Percentiles rank a stretch among this genome's conserved stretches.
These are phyloP conservation scores for Candida nitratophila DNA, from an alignment of 805 yeast species.

Conservation along the genomic window DNA sequence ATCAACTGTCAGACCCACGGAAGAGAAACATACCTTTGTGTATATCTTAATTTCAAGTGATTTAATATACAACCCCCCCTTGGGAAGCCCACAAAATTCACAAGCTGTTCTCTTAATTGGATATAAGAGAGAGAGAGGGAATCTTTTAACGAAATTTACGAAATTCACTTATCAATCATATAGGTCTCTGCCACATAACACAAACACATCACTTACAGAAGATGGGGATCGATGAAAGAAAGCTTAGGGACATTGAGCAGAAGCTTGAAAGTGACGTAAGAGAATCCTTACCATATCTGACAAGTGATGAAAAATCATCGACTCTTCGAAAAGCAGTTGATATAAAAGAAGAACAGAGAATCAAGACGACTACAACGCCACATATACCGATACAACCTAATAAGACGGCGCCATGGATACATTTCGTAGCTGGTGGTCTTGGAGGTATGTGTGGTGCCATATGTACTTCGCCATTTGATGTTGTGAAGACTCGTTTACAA, in stretches of 20 bases:
- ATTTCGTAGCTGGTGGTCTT: constrained; percentile 83
- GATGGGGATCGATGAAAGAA: constrained; percentile 1
- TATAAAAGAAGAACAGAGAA: constrained; percentile 20
- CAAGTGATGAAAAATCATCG: constrained; percentile 68
- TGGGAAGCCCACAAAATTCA: no score
- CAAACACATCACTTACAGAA: no score
- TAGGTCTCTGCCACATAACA: no score
- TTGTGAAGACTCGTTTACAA: constrained; percentile 91
- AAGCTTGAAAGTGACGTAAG: constrained; percentile 39
- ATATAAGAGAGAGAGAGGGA: no score
- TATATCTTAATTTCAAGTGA: no score
- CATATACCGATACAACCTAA: not conserved
- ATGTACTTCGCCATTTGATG: constrained; percentile 91
- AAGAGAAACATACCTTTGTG: no score
- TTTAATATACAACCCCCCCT: no score
- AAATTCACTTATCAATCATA: no score
- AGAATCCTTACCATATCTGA: constrained; percentile 54
- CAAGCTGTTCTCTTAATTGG: no score
- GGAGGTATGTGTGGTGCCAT: constrained; percentile 99
- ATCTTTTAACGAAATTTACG: no score
- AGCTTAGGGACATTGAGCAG: constrained; percentile 11
- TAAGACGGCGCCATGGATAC: constrained; percentile 46
- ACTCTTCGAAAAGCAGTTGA: constrained; percentile 28
- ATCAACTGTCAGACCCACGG: no score
- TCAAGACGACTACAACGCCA: no score